phyloP scores from a whole-genome alignment of 2,329 filamentous ascomycete genomes.

The Myriosclerotinia duriaeana region DNA sequence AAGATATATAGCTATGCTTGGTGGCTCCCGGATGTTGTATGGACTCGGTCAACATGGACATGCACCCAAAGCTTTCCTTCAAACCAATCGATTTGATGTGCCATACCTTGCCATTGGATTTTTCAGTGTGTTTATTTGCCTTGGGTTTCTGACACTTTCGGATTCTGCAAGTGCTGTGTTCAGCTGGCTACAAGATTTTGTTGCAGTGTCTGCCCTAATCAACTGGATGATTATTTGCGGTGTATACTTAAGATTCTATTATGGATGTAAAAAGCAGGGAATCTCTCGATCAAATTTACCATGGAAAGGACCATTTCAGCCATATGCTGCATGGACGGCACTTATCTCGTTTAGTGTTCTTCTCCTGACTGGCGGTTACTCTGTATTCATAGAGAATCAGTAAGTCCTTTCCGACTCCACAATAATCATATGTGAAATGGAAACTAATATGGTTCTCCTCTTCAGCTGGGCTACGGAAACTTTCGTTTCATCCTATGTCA shows the following conservation, averaged over 20 bases:
- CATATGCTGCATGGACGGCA: slow-evolving; percentile 59
- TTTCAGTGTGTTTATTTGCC: slow-evolving; percentile 56
- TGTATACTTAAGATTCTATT: slow-evolving; percentile 58
- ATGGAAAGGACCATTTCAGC: slow-evolving; percentile 49
- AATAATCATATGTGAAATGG: too few species aligned
- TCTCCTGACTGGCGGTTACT: slow-evolving; percentile 68
- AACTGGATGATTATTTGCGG: slow-evolving; percentile 60
- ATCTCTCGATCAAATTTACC: slow-evolving; percentile 53
- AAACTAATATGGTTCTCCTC: neutral
- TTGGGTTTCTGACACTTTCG: slow-evolving; percentile 66
- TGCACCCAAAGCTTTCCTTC: slow-evolving; percentile 53
- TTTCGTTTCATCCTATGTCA: slow-evolving; percentile 62
- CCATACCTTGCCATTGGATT: slow-evolving; percentile 58
- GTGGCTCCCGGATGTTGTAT: slow-evolving; percentile 60
- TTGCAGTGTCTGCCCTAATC: slow-evolving; percentile 61
- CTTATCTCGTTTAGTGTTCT: slow-evolving; percentile 63
- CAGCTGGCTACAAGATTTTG: slow-evolving; percentile 63
- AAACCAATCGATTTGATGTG: slow-evolving; percentile 56
- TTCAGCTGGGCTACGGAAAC: slow-evolving; percentile 51
- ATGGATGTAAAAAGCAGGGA: slow-evolving; percentile 55
- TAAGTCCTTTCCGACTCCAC: neutral
- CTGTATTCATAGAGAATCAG: slow-evolving; percentile 58
- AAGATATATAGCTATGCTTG: slow-evolving; percentile 49
- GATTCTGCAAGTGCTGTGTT: slow-evolving; percentile 61
- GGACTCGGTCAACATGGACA: slow-evolving; percentile 56